Base-by-base conservation (phyloP, 345 rosid genomes). In the Brassica nigra region DNA sequence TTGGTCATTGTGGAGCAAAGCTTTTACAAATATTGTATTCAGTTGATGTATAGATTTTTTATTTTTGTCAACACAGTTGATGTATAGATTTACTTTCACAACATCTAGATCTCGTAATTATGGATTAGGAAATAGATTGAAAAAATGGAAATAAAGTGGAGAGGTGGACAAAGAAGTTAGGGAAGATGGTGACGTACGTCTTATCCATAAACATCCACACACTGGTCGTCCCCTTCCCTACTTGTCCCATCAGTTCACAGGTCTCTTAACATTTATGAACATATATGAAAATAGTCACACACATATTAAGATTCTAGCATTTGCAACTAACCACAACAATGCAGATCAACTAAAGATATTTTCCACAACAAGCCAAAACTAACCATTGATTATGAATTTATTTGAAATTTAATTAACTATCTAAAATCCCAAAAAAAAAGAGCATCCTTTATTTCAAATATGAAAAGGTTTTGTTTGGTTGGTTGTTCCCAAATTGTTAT, bases 141-240 rank as follows among this genome's bases (percentile, higher is more conserved):
- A 52, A n/a, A n/a, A 52, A n/a, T 52, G 58, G 6, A 52, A 52
- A 52, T 4, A 52, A 52, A 15, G 23, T 52, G 8, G 23, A 52
- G 58, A 52, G 6, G 23, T 54, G 59, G 59, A 54, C 59, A 54
- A 16, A 83, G 81, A 87, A 85, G 85, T 84, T 78, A 84, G 75
- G 14, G 80, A 62, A 73, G 92, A 87, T 81, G 86, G 73, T 75
- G 91, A 91, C 80, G 87, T 90, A 91, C 81, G 86, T 91, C 82
- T 78, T 84, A 86, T 87, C 87, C 79, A 54, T 79, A 82, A 80
- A 84, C 37, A 83, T 82, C 85, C 68, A 71, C 71, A 74, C 61
- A 69, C 37, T 39, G 71, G 83, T 80, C 83, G 18, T 18, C 18
- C 74, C 81, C 73, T 71, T 52, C 77, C 8, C 61, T 72, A 66